Evolutionary conservation across 495 filamentous ascomycete species (phyloP).

Genomic region (Aspergillus avenaceus): DNA sequence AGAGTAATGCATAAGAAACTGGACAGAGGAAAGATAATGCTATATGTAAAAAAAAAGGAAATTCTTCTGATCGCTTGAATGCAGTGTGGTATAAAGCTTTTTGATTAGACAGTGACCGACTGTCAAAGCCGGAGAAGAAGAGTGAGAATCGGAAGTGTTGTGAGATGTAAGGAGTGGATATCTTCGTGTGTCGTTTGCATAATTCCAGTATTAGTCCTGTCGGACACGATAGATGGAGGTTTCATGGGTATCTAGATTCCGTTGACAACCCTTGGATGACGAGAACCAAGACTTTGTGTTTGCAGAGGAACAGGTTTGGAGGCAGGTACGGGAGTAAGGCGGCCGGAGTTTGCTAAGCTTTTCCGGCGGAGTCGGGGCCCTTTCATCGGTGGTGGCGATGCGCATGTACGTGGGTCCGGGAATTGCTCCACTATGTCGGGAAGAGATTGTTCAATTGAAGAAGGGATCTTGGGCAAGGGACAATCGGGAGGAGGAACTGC

Average conservation of each 20-base stretch:
- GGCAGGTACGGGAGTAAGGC: not conserved
- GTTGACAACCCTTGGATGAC: not conserved
- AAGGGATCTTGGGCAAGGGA: constrained; percentile 59
- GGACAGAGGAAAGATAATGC: not conserved
- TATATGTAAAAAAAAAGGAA: not conserved
- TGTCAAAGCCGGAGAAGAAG: constrained; percentile 3
- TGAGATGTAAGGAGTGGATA: no score
- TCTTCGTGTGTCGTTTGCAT: not conserved
- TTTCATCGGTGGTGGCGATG: not conserved
- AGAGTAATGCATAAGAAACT: not conserved
- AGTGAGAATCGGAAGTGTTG: no score
- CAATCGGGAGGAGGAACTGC: constrained; percentile 59
- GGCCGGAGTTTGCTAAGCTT: not conserved
- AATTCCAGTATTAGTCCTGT: no score
- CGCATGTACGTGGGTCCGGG: not conserved
- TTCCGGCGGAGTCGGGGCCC: not conserved
- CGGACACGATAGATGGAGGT: no score
- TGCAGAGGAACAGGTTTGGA: not conserved
- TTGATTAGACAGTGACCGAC: constrained; percentile 1
- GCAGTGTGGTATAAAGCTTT: constrained; percentile 1
- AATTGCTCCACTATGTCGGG: not conserved
- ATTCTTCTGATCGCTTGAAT: not conserved
- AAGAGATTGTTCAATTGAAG: constrained; percentile 11
- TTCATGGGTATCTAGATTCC: not conserved
- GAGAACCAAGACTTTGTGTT: not conserved